Conservation (phyloP, 306 rosid genomes). For the apple (Malus domestica) region DNA sequence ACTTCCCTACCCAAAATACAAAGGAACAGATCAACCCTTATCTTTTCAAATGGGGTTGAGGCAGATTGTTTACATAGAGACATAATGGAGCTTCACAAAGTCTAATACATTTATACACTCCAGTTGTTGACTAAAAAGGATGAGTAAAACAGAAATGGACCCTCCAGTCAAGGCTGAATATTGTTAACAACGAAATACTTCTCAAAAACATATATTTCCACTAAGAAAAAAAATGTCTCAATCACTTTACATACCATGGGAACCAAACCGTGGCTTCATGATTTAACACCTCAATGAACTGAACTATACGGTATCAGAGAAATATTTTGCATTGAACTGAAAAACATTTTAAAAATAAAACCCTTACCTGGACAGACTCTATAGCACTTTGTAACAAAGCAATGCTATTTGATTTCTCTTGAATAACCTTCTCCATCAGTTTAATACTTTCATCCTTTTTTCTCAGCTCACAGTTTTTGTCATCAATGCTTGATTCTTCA, state of each 20-base stretch:
- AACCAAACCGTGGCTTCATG: no score
- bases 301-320: not conserved
- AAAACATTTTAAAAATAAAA: not conserved
- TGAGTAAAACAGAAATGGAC: not conserved
- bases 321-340: not conserved
- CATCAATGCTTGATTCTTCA: constrained; percentile 19
- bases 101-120: not conserved
- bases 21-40: not conserved
- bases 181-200: not conserved
- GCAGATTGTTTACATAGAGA: not conserved
- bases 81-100: not conserved
- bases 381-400: constrained; percentile 9
- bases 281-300: not conserved
- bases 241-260: not conserved
- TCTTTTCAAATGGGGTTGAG: not conserved
- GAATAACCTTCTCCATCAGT: constrained; percentile 19
- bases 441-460: constrained; percentile 14
- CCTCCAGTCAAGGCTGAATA: not conserved
- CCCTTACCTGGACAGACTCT: constrained; percentile 19
- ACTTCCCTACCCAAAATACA: not conserved
- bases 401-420: constrained; percentile 13
- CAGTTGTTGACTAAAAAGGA: not conserved
- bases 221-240: not conserved
- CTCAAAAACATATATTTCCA: not conserved
- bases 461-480: constrained; percentile 11